Evolutionary conservation across 306 rosid genomes (phyloP), one percentile per base, ranked within the genome.

Genomic region (Trifolium repens): DNA sequence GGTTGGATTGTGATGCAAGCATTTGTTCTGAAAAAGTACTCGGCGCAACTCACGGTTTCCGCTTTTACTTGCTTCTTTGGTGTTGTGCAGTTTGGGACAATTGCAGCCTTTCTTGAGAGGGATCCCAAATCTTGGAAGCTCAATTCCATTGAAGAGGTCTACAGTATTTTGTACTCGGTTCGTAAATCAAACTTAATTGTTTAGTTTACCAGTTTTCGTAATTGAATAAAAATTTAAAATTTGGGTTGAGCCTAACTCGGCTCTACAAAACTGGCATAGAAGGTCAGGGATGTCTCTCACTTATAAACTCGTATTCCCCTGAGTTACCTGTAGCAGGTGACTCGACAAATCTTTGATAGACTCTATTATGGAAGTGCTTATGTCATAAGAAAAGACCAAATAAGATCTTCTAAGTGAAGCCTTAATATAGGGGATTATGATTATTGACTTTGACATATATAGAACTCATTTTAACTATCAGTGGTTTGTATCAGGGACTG

Each of bases 1-100:
- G 87, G 89, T 53, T 91, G 93, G 92, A 81, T 88, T 50, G 87
- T 88, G 65, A 84, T 79, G 82, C 92, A 88, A 79, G 82, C 89
- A 81, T 83, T 68, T 55, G 79, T 84, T 60, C 75, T 88, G 32
- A 79, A 77, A 63, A 81, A 42, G 5, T 88, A 81, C 73, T 65
- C 85, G 10, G 87, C 92, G 27, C 82, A 76, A 14, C 82, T 85
- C 76, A 69, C 89, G 8, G 85, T 81, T 63, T 73, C 88, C 42
- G 85, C 92, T 0, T 81, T 72, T 40, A 85, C 89, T n/a, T 85
- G 88, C 79, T 77, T 79, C 86, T 85, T 88, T 75, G 86, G 92
- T 71, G 15, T 74, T 57, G 1, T 77, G 75, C 92, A 88, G 68
- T 81, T 85, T 79, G 34, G 69, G 17, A 74, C 71, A 62, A 78